Evolutionary conservation across 1,284 basidiomycete species (phyloP), one percentile per base, ranked within the genome.

Genomic region (Volvariella volvacea): DNA sequence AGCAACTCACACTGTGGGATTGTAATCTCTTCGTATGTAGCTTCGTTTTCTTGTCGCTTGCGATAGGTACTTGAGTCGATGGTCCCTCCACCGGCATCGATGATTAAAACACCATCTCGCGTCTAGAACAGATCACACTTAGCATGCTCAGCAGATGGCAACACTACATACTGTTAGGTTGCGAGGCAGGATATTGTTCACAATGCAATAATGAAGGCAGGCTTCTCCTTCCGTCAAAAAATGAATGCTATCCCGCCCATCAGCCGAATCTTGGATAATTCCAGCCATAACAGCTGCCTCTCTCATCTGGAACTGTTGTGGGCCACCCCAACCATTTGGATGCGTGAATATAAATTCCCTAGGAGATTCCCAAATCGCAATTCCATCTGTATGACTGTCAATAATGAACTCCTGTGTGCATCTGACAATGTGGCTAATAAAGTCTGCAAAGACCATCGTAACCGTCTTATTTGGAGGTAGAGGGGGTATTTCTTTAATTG

Each of bases 141-240:
- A n/a, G n/a, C n/a, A n/a, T n/a, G n/a, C n/a, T n/a, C n/a, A 61
- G 19, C 52, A 50, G 65, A 67, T 32, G 4, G 31, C 10, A 20
- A 19, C 14, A n/a, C 30, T 21, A 15, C n/a, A n/a, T n/a, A n/a
- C n/a, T n/a, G n/a, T 20, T 43, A 19, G 25, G 9, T 19, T 4
- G 14, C 9, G 14, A 6, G 4, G 15, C 2, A 22, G 20, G 17
- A 2, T 6, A 32, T n/a, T n/a, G n/a, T n/a, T n/a, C n/a, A n/a
- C n/a, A 39, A 74, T 51, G 31, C 71, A 71, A 39, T 63, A 74
- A 48, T 74, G 70, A 2, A 75, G 51, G 54, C 68, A 70, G 1
- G 73, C 73, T 51, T 75, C 72, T 14, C 73, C 73, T 49, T 76
- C 74, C 1, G 72, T 72, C 1, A 75, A 67, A 14, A 76, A 69